A percentile compares a stretch with the other conserved stretches of the same genome.
Conservation (phyloP, 2,329 filamentous ascomycete species). For the Lecanosticta acicola region DNA sequence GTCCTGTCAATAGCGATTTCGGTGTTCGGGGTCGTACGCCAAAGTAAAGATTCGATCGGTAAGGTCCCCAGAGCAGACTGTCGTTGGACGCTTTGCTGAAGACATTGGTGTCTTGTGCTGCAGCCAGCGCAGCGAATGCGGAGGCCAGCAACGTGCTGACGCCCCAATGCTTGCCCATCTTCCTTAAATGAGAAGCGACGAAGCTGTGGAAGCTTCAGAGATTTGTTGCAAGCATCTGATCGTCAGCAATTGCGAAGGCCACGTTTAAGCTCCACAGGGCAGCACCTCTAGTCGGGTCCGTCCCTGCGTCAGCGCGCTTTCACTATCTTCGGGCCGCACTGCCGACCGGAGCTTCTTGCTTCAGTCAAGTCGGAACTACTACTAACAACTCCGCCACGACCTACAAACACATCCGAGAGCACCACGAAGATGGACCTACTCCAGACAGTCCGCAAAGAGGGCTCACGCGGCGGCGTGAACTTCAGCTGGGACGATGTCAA, state of each 20-base stretch:
- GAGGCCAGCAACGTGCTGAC: constrained; percentile 21
- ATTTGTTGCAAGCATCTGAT: not conserved
- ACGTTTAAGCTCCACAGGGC: not conserved
- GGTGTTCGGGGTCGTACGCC: constrained; percentile 77
- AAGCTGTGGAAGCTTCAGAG: not conserved
- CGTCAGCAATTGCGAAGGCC: constrained; percentile 1
- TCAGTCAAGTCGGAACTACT: too few species aligned
- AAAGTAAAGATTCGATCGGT: constrained; percentile 91
- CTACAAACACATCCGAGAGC: not conserved
- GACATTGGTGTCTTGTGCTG: constrained; percentile 21
- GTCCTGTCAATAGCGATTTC: constrained; percentile 70
- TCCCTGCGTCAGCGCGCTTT: not conserved
- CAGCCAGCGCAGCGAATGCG: constrained; percentile 17
- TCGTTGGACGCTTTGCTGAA: constrained; percentile 59
- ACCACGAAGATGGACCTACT: constrained; percentile 73
- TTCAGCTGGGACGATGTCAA: constrained; percentile 97
- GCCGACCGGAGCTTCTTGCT: too few species aligned
- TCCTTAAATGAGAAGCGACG: constrained; percentile 1
- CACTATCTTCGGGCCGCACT: too few species aligned
- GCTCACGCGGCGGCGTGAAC: constrained; percentile 80
- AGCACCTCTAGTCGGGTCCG: not conserved
- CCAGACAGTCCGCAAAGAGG: constrained; percentile 86
- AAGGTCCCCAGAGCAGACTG: constrained; percentile 91
- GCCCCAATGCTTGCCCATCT: constrained; percentile 22
- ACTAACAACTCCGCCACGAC: too few species aligned